Evolutionary conservation across 768 basidiomycete species (phyloP).

Genomic region (Tephrocybe sp.): DNA sequence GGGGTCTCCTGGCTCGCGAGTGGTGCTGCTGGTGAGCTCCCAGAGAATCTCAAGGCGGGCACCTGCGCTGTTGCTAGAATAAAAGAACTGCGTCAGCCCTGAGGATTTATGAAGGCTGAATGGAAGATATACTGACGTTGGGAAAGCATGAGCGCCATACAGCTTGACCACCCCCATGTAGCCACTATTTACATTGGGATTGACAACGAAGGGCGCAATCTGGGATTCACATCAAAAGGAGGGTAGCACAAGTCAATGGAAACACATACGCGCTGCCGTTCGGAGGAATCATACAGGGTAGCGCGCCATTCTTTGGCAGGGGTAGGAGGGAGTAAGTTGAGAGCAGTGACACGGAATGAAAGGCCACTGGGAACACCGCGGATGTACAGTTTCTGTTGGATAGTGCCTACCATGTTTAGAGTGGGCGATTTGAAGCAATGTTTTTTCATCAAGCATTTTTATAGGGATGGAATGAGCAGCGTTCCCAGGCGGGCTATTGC

Average conservation of each 20-base stretch:
- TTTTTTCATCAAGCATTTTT: too few relatives aligned
- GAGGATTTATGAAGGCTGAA: not conserved
- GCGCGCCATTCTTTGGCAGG: not conserved
- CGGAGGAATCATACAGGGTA: not conserved
- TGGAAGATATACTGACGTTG: not conserved
- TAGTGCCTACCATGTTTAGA: not conserved
- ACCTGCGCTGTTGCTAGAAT: not conserved
- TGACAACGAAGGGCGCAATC: not conserved
- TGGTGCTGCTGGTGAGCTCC: not conserved
- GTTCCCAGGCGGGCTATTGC: too few relatives aligned
- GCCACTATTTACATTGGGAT: slow-evolving; percentile 1
- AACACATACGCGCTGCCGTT: not conserved
- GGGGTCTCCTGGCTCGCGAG: not conserved
- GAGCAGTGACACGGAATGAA: not conserved
- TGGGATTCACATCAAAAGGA: not conserved
- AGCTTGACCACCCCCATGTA: not conserved
- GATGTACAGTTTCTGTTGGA: not conserved
- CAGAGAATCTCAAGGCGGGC: slow-evolving; percentile 1
- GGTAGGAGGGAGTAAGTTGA: not conserved
- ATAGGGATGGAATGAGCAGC: too few relatives aligned
- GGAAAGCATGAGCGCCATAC: not conserved
- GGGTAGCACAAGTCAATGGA: not conserved
- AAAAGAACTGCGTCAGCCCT: not conserved
- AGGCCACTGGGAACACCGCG: not conserved
- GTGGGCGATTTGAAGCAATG: not conserved